Evolutionary conservation across 1,284 basidiomycete genomes (phyloP).

Genomic region (Sporisorium exsertum): DNA sequence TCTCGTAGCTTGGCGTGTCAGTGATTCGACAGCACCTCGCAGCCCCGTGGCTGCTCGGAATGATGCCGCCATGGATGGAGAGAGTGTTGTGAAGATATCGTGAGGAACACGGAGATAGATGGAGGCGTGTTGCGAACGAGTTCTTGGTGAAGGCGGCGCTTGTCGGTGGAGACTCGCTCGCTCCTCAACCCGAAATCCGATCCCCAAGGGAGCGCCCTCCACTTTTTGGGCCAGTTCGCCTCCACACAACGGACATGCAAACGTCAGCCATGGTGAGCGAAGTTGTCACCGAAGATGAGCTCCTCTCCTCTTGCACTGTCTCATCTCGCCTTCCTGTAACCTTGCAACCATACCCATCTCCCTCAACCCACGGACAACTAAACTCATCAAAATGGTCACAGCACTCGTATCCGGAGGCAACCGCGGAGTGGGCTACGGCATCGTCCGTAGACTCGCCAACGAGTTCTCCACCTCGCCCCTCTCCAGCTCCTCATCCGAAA

Average conservation of each 20-base stretch:
- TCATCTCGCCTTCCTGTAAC: too few relatives aligned
- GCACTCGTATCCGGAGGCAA: conserved; percentile 54
- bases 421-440: conserved; percentile 52
- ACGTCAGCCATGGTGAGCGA: too few relatives aligned
- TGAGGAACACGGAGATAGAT: background rate
- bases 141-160: background rate
- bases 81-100: background rate
- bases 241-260: too few relatives aligned
- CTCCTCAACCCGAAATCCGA: background rate
- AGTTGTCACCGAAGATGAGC: too few relatives aligned
- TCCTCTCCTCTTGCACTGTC: background rate
- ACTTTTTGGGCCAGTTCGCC: background rate
- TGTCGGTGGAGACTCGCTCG: too few relatives aligned
- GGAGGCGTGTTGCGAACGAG: background rate
- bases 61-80: conserved; percentile 9
- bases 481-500: conserved; percentile 33
- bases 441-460: conserved; percentile 56
- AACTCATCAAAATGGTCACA: too few relatives aligned
- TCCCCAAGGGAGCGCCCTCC: background rate
- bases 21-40: conserved; percentile 4
- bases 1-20: background rate
- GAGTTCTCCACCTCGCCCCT: conserved; percentile 50
- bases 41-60: background rate
- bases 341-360: too few relatives aligned
- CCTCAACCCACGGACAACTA: too few relatives aligned